phyloP scores from a whole-genome alignment of 75 land plant species.

The Sequoia sempervirens region DNA sequence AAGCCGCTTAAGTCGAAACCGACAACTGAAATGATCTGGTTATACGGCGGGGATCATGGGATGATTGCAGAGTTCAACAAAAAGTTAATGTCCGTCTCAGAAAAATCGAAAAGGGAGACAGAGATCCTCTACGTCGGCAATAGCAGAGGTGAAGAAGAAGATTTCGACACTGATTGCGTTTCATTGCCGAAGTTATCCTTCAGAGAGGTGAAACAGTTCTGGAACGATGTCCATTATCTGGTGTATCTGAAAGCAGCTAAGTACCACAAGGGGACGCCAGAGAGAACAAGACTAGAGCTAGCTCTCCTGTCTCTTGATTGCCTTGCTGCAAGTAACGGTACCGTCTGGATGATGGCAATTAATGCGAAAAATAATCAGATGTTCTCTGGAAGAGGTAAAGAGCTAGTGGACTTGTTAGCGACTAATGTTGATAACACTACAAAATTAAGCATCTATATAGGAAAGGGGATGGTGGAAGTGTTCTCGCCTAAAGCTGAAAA shows the following conservation, averaged over 20 bases:
- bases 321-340: not conserved
- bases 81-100: not conserved
- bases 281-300: not conserved
- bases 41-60: not conserved
- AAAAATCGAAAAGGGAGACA: not conserved
- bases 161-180: not conserved
- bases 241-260: not conserved
- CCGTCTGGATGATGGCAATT: not conserved
- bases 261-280: no score
- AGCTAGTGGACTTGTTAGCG: not conserved
- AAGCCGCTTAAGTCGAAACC: not conserved
- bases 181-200: not conserved
- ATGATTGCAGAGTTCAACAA: not conserved
- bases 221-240: not conserved
- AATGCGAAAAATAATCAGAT: no score
- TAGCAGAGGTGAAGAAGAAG: not conserved
- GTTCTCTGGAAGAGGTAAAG: not conserved
- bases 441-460: not conserved
- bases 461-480: not conserved
- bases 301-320: not conserved
- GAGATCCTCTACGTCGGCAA: not conserved
- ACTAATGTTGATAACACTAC: not conserved
- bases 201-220: not conserved
- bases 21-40: not conserved
- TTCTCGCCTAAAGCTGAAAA: not conserved